A percentile compares a stretch with the other conserved stretches of the same genome.
Conservation (phyloP, 768 basidiomycete genomes). For the Suillus paluster region DNA sequence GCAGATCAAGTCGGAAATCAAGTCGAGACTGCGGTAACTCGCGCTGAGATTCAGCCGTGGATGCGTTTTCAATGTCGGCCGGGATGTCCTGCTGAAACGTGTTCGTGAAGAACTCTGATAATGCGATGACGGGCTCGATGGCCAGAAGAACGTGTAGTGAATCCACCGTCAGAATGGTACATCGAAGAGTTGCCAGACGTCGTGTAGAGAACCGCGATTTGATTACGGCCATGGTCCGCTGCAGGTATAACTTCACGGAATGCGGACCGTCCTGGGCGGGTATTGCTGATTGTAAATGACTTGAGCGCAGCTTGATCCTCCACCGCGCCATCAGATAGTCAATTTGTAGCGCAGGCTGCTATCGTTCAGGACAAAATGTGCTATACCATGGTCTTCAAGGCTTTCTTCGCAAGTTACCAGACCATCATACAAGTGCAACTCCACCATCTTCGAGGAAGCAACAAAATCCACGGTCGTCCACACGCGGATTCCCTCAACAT, state of each 20-base stretch:
- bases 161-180: constrained; percentile 87
- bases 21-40: constrained; percentile 28
- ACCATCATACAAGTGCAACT: constrained; percentile 84
- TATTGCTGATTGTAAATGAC: constrained; percentile 92
- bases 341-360: constrained; percentile 81
- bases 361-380: constrained; percentile 80
- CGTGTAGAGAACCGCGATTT: constrained; percentile 92
- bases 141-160: constrained; percentile 93
- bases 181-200: constrained; percentile 68
- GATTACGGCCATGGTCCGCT: constrained; percentile 83
- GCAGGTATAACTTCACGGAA: constrained; percentile 97
- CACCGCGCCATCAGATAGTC: constrained; percentile 76
- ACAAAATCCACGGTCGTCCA: constrained; percentile 78
- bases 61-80: constrained; percentile 18
- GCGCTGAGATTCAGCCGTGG: constrained; percentile 14
- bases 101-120: constrained; percentile 84
- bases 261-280: constrained; percentile 74
- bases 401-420: constrained; percentile 58
- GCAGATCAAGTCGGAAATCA: constrained; percentile 84
- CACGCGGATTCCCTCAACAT: constrained; percentile 31
- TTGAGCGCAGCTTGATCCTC: constrained; percentile 87
- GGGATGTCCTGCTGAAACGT: constrained; percentile 42
- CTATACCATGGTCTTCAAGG: constrained; percentile 81
- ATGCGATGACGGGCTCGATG: constrained; percentile 85
- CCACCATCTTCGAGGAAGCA: constrained; percentile 70